A percentile compares a stretch with the other conserved stretches of the same genome.
Evolutionary conservation across 768 basidiomycete species (phyloP).

Genomic region (Mycena metata): DNA sequence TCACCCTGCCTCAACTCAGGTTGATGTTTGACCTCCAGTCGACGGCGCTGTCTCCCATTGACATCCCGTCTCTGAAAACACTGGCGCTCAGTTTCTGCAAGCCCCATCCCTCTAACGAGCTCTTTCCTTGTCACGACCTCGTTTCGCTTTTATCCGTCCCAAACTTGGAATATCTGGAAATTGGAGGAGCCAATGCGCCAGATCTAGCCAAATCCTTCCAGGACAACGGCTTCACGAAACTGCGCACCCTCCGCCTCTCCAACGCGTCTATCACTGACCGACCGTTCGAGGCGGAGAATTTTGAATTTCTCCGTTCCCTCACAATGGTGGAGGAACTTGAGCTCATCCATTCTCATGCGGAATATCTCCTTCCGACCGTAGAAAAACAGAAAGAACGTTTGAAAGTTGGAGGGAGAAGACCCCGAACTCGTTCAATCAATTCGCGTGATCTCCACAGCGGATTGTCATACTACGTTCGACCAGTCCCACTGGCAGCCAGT

Average conservation of each 20-base stretch:
- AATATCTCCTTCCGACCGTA: constrained; percentile 26
- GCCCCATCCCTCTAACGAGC: constrained; percentile 29
- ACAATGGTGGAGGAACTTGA: constrained; percentile 28
- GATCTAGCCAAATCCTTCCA: constrained; percentile 29
- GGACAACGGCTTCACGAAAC: constrained; percentile 16
- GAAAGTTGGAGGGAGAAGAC: neutral
- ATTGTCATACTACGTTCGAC: neutral
- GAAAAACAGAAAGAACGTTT: neutral
- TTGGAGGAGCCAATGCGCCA: constrained; percentile 27
- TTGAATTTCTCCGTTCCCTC: constrained; percentile 27
- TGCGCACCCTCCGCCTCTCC: constrained; percentile 35
- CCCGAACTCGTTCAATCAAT: constrained; percentile 30
- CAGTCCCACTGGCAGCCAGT: neutral
- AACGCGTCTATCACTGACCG: constrained; percentile 3
- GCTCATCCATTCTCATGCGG: constrained; percentile 30
- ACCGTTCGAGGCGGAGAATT: constrained; percentile 19
- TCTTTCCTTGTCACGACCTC: constrained; percentile 33
- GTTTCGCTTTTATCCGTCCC: constrained; percentile 27
- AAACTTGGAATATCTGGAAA: constrained; percentile 38
- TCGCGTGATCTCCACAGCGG: constrained; percentile 7
- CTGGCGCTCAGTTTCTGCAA: constrained; percentile 33
- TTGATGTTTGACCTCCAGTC: constrained; percentile 27
- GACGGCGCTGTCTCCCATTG: constrained; percentile 23
- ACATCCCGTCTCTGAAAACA: constrained; percentile 34
- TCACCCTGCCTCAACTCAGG: constrained; percentile 35